Conservation (phyloP, 148 eudicot species). For the Mesembryanthemum crystallinum region DNA sequence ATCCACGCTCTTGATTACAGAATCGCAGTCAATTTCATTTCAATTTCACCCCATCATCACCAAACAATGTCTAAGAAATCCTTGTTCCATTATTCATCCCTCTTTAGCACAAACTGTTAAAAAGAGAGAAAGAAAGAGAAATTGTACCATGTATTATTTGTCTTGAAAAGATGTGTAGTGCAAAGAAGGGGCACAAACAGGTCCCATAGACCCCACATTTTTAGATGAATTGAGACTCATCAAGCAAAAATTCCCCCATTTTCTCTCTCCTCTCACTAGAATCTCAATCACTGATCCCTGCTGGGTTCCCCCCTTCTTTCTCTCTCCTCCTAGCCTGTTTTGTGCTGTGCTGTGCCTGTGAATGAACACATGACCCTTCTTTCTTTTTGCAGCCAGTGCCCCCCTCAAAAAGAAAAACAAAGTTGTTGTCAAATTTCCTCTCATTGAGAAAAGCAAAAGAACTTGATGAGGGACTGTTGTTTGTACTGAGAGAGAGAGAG, state of each 20-base stretch:
- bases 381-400: slow-evolving; percentile 1
- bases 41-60: neutral
- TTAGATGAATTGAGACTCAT: neutral
- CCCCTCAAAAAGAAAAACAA: slow-evolving; percentile 1
- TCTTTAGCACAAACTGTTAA: neutral
- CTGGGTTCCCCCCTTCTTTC: neutral
- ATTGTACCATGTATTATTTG: neutral
- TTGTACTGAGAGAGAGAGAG: neutral
- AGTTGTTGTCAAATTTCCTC: neutral
- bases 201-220: slow-evolving; percentile 17
- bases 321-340: neutral
- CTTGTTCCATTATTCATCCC: slow-evolving; percentile 7
- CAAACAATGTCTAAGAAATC: neutral
- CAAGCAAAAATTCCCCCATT: neutral
- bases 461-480: slow-evolving; percentile 4
- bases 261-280: slow-evolving; percentile 5
- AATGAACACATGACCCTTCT: slow-evolving; percentile 25
- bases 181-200: slow-evolving; percentile 24
- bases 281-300: slow-evolving; percentile 27
- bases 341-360: neutral
- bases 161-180: slow-evolving; percentile 29
- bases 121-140: neutral
- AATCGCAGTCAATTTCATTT: neutral
- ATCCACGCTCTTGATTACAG: neutral
- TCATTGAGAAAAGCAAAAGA: slow-evolving; percentile 5